These are phyloP conservation scores for Penicillium digitatum DNA, from an alignment of 2,329 filamentous ascomycete genomes.

Conservation along the genomic window DNA sequence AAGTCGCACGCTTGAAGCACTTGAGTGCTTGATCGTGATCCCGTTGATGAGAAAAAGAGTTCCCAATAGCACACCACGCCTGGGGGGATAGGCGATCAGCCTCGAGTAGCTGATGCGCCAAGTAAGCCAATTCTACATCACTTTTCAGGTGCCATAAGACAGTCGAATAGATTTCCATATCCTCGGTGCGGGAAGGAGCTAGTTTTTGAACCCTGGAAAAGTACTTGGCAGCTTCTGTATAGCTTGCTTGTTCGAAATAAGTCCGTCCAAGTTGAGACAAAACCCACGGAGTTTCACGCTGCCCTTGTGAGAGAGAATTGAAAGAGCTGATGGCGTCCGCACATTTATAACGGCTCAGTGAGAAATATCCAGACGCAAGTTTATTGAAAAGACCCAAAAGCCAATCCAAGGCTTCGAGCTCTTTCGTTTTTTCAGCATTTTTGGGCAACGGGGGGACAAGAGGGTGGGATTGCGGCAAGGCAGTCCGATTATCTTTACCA, in stretches of 20 bases:
- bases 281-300: conserved; percentile 91
- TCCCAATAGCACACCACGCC: conserved; percentile 93
- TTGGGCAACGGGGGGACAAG: conserved; percentile 28
- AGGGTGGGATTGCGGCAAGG: conserved; percentile 31
- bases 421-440: conserved; percentile 55
- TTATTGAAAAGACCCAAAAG: conserved; percentile 77
- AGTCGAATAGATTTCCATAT: conserved; percentile 98
- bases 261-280: conserved; percentile 85
- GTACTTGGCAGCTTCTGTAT: conserved; percentile 79
- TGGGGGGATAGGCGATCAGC: conserved; percentile 84
- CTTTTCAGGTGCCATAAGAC: conserved; percentile 97
- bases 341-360: conserved; percentile 74
- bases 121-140: conserved; percentile 84
- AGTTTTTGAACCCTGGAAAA: conserved; percentile 76
- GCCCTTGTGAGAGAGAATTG: conserved; percentile 63
- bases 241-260: conserved; percentile 84
- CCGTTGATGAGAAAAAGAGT: conserved; percentile 85
- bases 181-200: conserved; percentile 77
- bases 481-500: conserved; percentile 54
- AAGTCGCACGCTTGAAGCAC: conserved; percentile 91
- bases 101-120: conserved; percentile 87
- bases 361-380: conserved; percentile 74
- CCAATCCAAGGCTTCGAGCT: conserved; percentile 71
- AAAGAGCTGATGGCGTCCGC: conserved; percentile 72
- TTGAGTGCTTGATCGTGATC: conserved; percentile 92